Conservation (phyloP, 2,329 filamentous ascomycete species). For the Colletotrichum musae region DNA sequence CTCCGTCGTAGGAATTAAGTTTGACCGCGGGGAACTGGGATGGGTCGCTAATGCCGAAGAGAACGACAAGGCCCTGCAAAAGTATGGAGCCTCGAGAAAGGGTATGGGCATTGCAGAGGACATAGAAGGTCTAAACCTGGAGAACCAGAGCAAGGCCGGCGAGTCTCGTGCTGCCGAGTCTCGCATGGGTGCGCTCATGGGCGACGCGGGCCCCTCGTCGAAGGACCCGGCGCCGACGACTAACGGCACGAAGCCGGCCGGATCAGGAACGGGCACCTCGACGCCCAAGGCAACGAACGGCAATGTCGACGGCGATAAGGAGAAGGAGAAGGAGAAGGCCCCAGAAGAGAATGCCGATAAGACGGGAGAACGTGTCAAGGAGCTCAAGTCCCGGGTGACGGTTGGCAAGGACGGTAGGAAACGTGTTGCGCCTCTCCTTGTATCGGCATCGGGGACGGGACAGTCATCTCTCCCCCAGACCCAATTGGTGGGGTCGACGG, state of each 20-base stretch:
- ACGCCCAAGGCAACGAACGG: conserved; percentile 59
- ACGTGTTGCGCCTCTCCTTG: conserved; percentile 89
- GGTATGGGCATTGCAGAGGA: conserved; percentile 94
- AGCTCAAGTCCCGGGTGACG: conserved; percentile 90
- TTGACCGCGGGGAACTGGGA: conserved; percentile 89
- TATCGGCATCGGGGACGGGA: conserved; percentile 89
- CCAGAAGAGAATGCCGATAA: conserved; percentile 68
- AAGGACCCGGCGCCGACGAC: conserved; percentile 64
- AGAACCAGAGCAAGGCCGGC: conserved; percentile 92
- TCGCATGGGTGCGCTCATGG: conserved; percentile 98
- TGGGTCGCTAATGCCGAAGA: conserved; percentile 89
- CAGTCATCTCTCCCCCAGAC: conserved; percentile 92
- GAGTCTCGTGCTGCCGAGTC: conserved; percentile 93
- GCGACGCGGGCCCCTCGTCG: conserved; percentile 75
- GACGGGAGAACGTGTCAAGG: conserved; percentile 66
- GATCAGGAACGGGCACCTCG: conserved; percentile 48
- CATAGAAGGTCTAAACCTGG: conserved; percentile 87
- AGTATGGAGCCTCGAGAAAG: conserved; percentile 90
- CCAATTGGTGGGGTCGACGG: conserved; percentile 81
- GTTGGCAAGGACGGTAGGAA: conserved; percentile 98
- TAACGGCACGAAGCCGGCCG: conserved; percentile 65
- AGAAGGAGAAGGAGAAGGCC: conserved; percentile 48
- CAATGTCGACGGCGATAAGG: conserved; percentile 52
- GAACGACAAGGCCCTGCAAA: conserved; percentile 92
- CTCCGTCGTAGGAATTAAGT: conserved; percentile 84